Evolutionary conservation across 2,329 filamentous ascomycete genomes (phyloP), one percentile per base, ranked within the genome.

Genomic region (Cordyceps tenuipes): DNA sequence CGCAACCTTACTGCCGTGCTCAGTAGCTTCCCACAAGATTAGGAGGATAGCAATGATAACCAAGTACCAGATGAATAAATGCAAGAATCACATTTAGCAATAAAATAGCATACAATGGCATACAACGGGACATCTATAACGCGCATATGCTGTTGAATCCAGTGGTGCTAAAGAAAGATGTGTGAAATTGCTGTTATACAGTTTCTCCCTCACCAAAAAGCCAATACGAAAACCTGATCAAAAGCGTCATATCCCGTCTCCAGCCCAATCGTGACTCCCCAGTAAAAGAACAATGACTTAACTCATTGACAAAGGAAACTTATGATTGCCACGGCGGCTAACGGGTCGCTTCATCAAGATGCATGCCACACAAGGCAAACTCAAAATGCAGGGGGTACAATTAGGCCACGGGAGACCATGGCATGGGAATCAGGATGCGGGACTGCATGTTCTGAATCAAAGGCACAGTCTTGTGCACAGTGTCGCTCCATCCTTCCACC

Each of bases 371-470:
- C 47, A 61, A 57, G 47, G 52, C 51, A 52, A 52, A n/a, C 36
- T 50, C 52, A 52, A 44, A 56, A 15, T 19, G 13, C 31, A 19
- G 26, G 15, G n/a, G 21, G 19, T 29, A 39, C 29, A 15, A 43
- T 46, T 81, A 96, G 64, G 88, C 87, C 62, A 97, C 91, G 4
- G 94, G 92, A 63, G 91, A 96, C 94, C 94, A 99, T 9, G 91
- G 89, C 88, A 97, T 92, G 13, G 94, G 91, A 63, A 97, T 87
- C 70, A 99, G 74, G 68, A 99, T 91, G 68, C 90, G 83, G 70
- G 91, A 96, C 82, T 94, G 91, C 94, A 99, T 99, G 61, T 80
- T 86, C 78, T 97, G 92, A 68, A 99, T 99, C 64, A 99, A 81
- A 36, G 94, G 94, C 51, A 99, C 94, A 1, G 94, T 99, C 82